These are phyloP conservation scores for Lachnellula arida DNA, from an alignment of 2,329 filamentous ascomycete species.

Conservation along the genomic window DNA sequence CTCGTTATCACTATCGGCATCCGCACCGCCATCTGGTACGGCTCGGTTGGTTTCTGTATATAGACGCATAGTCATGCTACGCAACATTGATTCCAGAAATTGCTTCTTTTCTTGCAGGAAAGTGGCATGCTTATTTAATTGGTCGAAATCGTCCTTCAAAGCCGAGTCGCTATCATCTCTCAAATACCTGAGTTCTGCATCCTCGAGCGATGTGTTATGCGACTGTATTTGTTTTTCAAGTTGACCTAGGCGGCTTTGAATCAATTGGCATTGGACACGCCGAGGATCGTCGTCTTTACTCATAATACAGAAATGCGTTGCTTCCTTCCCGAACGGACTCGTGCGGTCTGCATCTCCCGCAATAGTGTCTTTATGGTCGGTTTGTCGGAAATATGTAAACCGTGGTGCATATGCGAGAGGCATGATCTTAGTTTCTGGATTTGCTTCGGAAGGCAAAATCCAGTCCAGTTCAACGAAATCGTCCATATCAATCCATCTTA, in stretches of 20 bases:
- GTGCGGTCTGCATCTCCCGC: constrained; percentile 75
- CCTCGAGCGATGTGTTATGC: constrained; percentile 67
- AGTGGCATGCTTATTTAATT: constrained; percentile 49
- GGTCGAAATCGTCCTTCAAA: constrained; percentile 55
- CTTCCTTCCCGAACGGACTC: constrained; percentile 88
- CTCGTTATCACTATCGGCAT: constrained; percentile 36
- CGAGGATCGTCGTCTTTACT: constrained; percentile 84
- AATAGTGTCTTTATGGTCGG: constrained; percentile 79
- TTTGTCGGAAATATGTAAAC: constrained; percentile 95
- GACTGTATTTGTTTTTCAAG: constrained; percentile 72
- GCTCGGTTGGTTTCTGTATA: constrained; percentile 24
- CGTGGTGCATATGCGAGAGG: constrained; percentile 90
- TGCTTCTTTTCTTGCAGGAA: constrained; percentile 54
- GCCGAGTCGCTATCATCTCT: constrained; percentile 48
- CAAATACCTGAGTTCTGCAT: constrained; percentile 66
- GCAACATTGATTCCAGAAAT: constrained; percentile 53
- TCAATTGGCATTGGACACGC: constrained; percentile 79
- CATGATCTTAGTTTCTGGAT: constrained; percentile 89
- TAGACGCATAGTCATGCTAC: constrained; percentile 30
- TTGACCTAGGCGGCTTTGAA: constrained; percentile 73
- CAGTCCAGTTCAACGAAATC: constrained; percentile 98
- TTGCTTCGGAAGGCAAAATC: constrained; percentile 84
- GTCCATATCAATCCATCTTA: constrained; percentile 98
- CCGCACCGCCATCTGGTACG: constrained; percentile 28
- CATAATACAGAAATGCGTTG: constrained; percentile 94